These are phyloP conservation scores for Chlamydomonas applanata DNA, from an alignment of 139 green algal genomes.

Conservation along the genomic window DNA sequence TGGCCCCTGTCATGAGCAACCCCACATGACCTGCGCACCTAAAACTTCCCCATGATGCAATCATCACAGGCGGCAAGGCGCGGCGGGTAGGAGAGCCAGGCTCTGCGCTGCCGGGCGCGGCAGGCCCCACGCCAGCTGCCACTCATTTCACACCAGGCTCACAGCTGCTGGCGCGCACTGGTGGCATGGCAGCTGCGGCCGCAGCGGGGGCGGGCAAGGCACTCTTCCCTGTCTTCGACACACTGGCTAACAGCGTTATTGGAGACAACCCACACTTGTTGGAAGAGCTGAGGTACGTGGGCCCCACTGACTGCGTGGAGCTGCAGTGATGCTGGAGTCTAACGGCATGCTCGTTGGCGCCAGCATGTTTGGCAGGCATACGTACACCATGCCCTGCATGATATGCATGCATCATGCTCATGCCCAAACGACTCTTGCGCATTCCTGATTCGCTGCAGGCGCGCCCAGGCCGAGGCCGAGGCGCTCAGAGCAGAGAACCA, in stretches of 20 bases:
- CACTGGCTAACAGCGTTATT: constrained; percentile 42
- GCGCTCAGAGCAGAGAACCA: too few relatives aligned
- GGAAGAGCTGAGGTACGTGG: constrained; percentile 37
- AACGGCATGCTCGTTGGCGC: too few relatives aligned
- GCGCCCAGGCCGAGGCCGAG: too few relatives aligned
- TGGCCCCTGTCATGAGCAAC: neutral
- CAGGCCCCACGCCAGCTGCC: neutral
- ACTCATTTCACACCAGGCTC: neutral
- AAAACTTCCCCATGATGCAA: too few relatives aligned
- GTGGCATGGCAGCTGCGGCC: constrained; percentile 22
- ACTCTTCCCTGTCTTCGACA: constrained; percentile 53
- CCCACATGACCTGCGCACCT: too few relatives aligned
- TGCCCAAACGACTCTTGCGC: too few relatives aligned
- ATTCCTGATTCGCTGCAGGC: too few relatives aligned
- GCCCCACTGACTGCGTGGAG: too few relatives aligned
- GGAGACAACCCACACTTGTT: constrained; percentile 56
- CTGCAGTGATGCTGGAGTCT: too few relatives aligned
- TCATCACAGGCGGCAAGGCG: neutral
- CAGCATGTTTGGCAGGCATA: too few relatives aligned
- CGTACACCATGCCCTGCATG: too few relatives aligned
- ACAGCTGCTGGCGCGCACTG: neutral
- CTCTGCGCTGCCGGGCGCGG: neutral
- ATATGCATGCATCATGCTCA: too few relatives aligned
- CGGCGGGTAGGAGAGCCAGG: neutral
- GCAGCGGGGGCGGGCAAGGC: constrained; percentile 38